Percentiles rank a stretch among this genome's conserved stretches.
phyloP scores from a whole-genome alignment of 2,329 filamentous ascomycete genomes.

The Fusarium longipes region DNA sequence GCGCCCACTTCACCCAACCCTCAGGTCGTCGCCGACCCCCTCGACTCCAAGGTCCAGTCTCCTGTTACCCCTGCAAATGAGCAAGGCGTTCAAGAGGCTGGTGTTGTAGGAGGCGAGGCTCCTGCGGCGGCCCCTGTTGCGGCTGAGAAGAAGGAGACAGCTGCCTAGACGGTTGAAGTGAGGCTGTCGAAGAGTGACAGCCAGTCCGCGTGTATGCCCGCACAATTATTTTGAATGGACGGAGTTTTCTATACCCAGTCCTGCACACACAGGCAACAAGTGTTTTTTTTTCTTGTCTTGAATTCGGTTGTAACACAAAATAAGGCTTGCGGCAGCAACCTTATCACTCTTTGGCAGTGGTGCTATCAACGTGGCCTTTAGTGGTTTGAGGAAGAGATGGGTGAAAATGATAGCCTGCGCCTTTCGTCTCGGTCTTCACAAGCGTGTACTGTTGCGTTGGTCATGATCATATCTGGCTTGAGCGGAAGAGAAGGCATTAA shows the following conservation, averaged over 20 bases:
- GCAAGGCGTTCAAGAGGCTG: slow-evolving; percentile 60
- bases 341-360: not conserved
- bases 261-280: slow-evolving; percentile 21
- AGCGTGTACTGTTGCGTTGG: not conserved
- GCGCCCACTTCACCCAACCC: slow-evolving; percentile 47
- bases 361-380: slow-evolving; percentile 20
- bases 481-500: slow-evolving; percentile 10
- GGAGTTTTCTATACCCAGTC: slow-evolving; percentile 29
- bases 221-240: slow-evolving; percentile 9
- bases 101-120: slow-evolving; percentile 53
- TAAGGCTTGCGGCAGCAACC: slow-evolving; percentile 29
- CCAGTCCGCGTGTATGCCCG: slow-evolving; percentile 5
- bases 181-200: slow-evolving; percentile 34
- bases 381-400: slow-evolving; percentile 19
- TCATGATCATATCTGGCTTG: not conserved
- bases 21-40: slow-evolving; percentile 23
- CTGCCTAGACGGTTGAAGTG: slow-evolving; percentile 27
- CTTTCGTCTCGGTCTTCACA: not conserved
- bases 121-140: slow-evolving; percentile 25
- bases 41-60: slow-evolving; percentile 35
- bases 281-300: slow-evolving; percentile 3
- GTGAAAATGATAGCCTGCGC: slow-evolving; percentile 18
- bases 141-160: slow-evolving; percentile 40
- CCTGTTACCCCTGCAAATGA: slow-evolving; percentile 32
- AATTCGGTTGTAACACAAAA: slow-evolving; percentile 18